Conservation (phyloP, 2,329 filamentous ascomycete genomes). For the Uncinocarpus reesii region DNA sequence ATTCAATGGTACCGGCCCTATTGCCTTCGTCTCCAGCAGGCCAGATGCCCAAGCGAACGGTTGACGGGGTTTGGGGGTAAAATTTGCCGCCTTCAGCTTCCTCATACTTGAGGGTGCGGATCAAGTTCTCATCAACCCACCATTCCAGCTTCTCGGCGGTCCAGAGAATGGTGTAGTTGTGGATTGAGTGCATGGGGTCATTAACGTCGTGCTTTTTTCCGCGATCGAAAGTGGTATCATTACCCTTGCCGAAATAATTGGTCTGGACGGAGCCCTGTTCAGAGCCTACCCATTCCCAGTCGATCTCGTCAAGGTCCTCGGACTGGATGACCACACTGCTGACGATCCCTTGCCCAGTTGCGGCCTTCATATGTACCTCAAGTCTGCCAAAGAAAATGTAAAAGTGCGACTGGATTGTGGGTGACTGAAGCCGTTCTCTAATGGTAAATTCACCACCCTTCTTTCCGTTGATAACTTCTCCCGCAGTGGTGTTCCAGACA, state of each 20-base stretch:
- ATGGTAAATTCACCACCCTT: slow-evolving; percentile 78
- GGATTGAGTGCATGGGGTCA: slow-evolving; percentile 43
- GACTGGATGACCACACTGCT: slow-evolving; percentile 86
- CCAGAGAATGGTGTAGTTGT: slow-evolving; percentile 53
- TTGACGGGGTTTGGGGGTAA: slow-evolving; percentile 65
- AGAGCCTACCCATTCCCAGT: slow-evolving; percentile 51
- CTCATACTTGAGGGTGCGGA: slow-evolving; percentile 52
- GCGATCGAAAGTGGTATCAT: slow-evolving; percentile 75
- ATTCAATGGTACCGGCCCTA: slow-evolving; percentile 15
- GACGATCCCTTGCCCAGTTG: slow-evolving; percentile 81
- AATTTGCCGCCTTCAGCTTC: slow-evolving; percentile 56
- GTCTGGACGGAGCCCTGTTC: slow-evolving; percentile 48
- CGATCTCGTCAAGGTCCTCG: slow-evolving; percentile 91
- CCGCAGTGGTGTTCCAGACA: slow-evolving; percentile 62
- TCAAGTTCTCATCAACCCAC: slow-evolving; percentile 51
- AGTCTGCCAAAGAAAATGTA: slow-evolving; percentile 98
- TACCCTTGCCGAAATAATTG: slow-evolving; percentile 95
- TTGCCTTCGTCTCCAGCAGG: slow-evolving; percentile 48
- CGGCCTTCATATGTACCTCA: slow-evolving; percentile 73
- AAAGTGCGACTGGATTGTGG: slow-evolving; percentile 77
- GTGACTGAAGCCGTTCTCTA: slow-evolving; percentile 64
- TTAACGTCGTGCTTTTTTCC: slow-evolving; percentile 62
- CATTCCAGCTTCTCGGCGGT: slow-evolving; percentile 53
- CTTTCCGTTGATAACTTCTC: slow-evolving; percentile 53
- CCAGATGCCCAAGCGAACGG: slow-evolving; percentile 60